Base-by-base conservation (phyloP, 805 yeast genomes). In the Candida qinlingensis region DNA sequence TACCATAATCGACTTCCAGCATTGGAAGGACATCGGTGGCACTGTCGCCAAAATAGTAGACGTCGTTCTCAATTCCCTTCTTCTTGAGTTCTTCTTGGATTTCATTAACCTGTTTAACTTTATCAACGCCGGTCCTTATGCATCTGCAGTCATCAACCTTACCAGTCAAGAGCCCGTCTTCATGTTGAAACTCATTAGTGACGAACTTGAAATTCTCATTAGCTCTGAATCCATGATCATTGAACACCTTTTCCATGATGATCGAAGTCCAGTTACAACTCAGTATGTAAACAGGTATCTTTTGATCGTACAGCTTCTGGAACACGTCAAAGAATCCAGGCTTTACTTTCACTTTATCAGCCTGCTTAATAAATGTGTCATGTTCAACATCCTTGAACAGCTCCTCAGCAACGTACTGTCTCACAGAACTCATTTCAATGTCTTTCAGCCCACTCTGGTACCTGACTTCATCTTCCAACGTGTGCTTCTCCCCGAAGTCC, bases 261-360 rank as follows among this genome's bases (percentile, higher is more conserved):
- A 65, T 25, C 1, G 72, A 68, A 7, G 85, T 76, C 88, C 88
- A 83, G 60, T 81, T 81, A 42, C 81, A 79, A 54, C 87, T 81
- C 33, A 82, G 54, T 2, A 83, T 67, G 7, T 65, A 61, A 1
- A 77, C 61, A 0, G 78, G 77, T 3, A 72, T 58, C 1, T 56
- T 47, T 1, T 34, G 27, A 4, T 36, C 38, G 27, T 48, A 37
- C 34, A 42, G 47, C 36, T 7, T 19, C 27, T 25, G 46, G 34
- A 56, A 70, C 13, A 73, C 75, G 60, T 79, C 79, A 73, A 85
- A 92, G 65, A 83, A 89, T 40, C 78, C 80, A 4, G 91, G 88
- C 7, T 91, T 89, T 42, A 61, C 53, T 64, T 84, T 78, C 42
- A 80, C 68, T 33, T 67, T 51, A 1, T 39, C 19, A 0, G 75